Evolutionary conservation across 495 filamentous ascomycete genomes (phyloP).

Genomic region (Aspergillus avenaceus): DNA sequence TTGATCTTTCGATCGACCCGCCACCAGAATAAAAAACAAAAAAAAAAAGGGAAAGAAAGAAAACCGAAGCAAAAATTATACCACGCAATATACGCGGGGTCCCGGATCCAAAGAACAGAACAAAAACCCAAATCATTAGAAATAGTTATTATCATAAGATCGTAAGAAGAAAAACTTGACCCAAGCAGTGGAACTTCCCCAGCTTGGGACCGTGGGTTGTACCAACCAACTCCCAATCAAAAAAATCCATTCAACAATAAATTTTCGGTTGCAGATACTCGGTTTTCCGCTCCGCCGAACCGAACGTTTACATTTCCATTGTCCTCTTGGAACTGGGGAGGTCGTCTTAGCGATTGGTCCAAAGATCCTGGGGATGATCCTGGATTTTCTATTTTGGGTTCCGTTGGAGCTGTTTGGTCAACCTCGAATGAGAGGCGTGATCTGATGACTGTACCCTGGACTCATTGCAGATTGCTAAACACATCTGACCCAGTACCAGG

Average conservation of each 20-base stretch:
- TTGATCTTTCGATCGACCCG: not conserved
- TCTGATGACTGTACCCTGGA: not conserved
- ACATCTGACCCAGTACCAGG: not conserved
- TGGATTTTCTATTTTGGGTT: too few relatives aligned
- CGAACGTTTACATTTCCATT: conserved; percentile 8
- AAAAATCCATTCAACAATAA: too few relatives aligned
- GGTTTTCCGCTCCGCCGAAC: conserved; percentile 23
- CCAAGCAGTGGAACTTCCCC: not conserved
- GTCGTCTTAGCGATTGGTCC: too few relatives aligned
- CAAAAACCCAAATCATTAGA: too few relatives aligned
- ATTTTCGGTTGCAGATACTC: not conserved
- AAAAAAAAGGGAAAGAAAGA: too few relatives aligned
- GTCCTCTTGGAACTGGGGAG: not conserved
- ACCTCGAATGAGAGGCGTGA: too few relatives aligned
- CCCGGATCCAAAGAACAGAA: not conserved
- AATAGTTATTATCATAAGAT: too few relatives aligned
- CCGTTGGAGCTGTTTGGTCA: too few relatives aligned
- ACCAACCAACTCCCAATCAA: too few relatives aligned
- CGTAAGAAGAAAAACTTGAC: not conserved
- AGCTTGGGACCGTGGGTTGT: not conserved
- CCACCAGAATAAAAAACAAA: too few relatives aligned
- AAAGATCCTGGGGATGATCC: too few relatives aligned
- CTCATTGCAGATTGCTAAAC: not conserved
- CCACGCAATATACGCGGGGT: not conserved
- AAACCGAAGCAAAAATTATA: too few relatives aligned